Base-by-base conservation (phyloP, 306 rosid genomes). In the Cicer pinnatifidum region DNA sequence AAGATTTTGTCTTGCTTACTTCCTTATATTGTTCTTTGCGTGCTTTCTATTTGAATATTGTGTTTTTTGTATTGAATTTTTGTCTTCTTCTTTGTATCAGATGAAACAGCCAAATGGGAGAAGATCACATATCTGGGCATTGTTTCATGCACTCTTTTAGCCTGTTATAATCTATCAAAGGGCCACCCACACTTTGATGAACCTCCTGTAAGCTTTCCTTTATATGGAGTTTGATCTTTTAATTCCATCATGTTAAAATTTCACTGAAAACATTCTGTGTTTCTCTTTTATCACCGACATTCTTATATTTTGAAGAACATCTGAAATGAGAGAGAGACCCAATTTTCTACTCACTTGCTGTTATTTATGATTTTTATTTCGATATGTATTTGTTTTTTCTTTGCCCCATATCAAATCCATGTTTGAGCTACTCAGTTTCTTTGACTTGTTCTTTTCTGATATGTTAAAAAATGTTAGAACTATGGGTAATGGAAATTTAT, bases 21-120 rank as follows among this genome's bases (percentile, higher is more conserved):
- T 28, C 43, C 8, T 53, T 11, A 35, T 45, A n/a, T 54, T 67
- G 28, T 67, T 33, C 41, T 33, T 71, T 20, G 8, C 12, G 8
- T 51, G 54, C 43, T n/a, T 72, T 9, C 9, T 47, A 33, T 59
- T 12, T 39, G 17, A 11, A 17, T 35, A 38, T 9, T 69, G 17
- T 80, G 45, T 38, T n/a, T 67, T 61, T 64, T 41, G 64, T 43
- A 16, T 13, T 62, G 11, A 9, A 23, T 33, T 38, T 72, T 28
- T 15, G 0, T 50, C 13, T 44, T 33, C 4, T 10, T 60, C 7
- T 51, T 72, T 69, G 20, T 45, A 51, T 44, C 81, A 95, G 99
- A 80, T 58, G 99, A 95, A 84, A 80, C 97, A 0, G 93, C 88
- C 37, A 95, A 95, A 84, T 95, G 99, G 99, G 99, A 95, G 88